These are phyloP conservation scores for Yamadazyma olivae DNA, from an alignment of 805 yeast genomes.

Conservation along the genomic window DNA sequence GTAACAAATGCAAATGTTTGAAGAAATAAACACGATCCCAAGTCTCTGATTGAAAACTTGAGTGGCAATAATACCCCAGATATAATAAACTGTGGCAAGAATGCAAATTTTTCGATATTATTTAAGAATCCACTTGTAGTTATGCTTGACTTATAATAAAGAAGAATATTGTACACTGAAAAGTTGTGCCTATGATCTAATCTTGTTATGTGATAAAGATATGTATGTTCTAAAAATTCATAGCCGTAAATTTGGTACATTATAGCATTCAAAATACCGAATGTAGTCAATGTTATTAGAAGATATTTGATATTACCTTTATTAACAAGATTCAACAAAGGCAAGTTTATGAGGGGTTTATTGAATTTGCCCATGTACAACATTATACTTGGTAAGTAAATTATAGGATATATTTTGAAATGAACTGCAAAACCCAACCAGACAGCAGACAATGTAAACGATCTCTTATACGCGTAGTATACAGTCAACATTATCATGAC, in stretches of 20 bases:
- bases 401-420: conserved; percentile 88
- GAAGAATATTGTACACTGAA: conserved; percentile 74
- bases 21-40: conserved; percentile 33
- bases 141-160: conserved; percentile 57
- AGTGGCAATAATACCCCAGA: conserved; percentile 60
- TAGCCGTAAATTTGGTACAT: conserved; percentile 74
- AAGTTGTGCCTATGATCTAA: conserved; percentile 95
- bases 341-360: conserved; percentile 20
- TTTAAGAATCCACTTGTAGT: conserved; percentile 13
- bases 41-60: conserved; percentile 26
- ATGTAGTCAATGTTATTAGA: conserved; percentile 38
- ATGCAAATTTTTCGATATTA: conserved; percentile 59
- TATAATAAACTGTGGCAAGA: conserved; percentile 74
- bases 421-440: conserved; percentile 79
- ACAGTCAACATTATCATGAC: conserved; percentile 66
- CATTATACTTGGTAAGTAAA: conserved; percentile 74
- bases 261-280: conserved; percentile 43
- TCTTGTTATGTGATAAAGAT: conserved; percentile 76
- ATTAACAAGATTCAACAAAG: conserved; percentile 40
- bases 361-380: conserved; percentile 34
- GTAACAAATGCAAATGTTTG: conserved; percentile 45
- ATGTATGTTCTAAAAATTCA: conserved; percentile 75
- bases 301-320: conserved; percentile 22
- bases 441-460: conserved; percentile 32
- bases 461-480: conserved; percentile 37